Percentiles rank a stretch among this genome's conserved stretches.
Conservation (phyloP, 2,329 filamentous ascomycete genomes). For the Botrytis fabae region DNA sequence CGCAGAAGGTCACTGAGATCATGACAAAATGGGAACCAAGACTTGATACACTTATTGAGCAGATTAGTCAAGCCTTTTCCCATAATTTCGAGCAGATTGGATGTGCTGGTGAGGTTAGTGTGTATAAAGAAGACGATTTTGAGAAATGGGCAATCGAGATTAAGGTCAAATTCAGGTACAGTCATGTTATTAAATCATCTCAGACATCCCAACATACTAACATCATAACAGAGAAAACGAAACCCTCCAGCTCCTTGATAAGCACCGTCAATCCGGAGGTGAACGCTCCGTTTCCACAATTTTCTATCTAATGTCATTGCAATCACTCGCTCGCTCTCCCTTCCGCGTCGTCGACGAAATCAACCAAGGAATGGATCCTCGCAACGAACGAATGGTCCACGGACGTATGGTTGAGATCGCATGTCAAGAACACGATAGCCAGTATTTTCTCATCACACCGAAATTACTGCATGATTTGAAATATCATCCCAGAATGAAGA, state of each 20-base stretch:
- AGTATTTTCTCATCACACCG: conserved; percentile 97
- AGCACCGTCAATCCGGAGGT: conserved; percentile 92
- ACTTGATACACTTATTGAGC: conserved; percentile 72
- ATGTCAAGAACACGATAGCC: conserved; percentile 74
- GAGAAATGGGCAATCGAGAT: conserved; percentile 93
- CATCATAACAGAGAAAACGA: conserved; percentile 65
- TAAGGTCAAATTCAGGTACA: conserved; percentile 88
- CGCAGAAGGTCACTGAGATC: conserved; percentile 62
- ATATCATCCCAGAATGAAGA: conserved; percentile 88
- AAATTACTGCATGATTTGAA: conserved; percentile 84
- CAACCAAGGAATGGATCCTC: conserved; percentile 98
- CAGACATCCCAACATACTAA: conserved; percentile 22
- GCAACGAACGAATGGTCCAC: conserved; percentile 97
- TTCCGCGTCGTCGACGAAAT: conserved; percentile 99
- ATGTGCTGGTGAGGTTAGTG: conserved; percentile 84
- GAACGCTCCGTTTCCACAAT: conserved; percentile 96
- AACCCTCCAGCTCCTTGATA: conserved; percentile 78
- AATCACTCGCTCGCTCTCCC: conserved; percentile 87
- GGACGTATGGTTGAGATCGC: conserved; percentile 98
- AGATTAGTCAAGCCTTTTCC: conserved; percentile 87
- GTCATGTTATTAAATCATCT: conserved; percentile 23
- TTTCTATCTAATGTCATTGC: conserved; percentile 98
- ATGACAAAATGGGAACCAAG: conserved; percentile 78
- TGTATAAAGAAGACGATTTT: conserved; percentile 92
- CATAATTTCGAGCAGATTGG: conserved; percentile 93